phyloP scores from a whole-genome alignment of 2,329 filamentous ascomycete genomes.

The Xylaria sp. region DNA sequence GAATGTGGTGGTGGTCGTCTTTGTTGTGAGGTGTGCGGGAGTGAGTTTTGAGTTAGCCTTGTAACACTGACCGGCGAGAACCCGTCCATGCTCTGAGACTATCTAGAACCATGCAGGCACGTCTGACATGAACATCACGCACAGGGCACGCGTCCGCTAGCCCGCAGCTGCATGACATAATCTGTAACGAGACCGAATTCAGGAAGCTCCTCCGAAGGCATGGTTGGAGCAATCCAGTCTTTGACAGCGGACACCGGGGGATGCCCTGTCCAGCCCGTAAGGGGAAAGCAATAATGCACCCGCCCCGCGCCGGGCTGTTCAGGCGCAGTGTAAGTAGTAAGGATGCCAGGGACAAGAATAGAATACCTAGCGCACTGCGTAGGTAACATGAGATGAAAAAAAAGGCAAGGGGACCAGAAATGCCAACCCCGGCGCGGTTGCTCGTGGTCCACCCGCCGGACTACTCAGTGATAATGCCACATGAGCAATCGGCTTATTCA shows the following conservation, averaged over 20 bases:
- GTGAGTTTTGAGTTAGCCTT: constrained; percentile 31
- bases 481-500: constrained; percentile 22
- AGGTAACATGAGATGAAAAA: constrained; percentile 32
- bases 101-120: constrained; percentile 33
- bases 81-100: constrained; percentile 25
- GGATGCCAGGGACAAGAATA: too few relatives aligned
- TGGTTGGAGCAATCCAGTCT: constrained; percentile 24
- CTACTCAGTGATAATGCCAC: constrained; percentile 10
- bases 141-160: constrained; percentile 29
- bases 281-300: constrained; percentile 24
- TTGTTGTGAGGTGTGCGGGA: background rate
- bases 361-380: too few relatives aligned
- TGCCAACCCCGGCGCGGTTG: background rate
- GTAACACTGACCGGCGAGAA: constrained; percentile 19
- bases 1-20: background rate
- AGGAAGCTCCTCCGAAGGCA: constrained; percentile 28
- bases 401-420: constrained; percentile 20
- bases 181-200: constrained; percentile 33
- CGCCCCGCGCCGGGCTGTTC: constrained; percentile 25
- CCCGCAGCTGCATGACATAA: constrained; percentile 39
- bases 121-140: constrained; percentile 37
- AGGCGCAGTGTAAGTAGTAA: background rate
- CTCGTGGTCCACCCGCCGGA: constrained; percentile 10
- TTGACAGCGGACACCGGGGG: constrained; percentile 16
- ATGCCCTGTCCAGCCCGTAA: constrained; percentile 26